Percentiles rank a stretch among this genome's conserved stretches.
Evolutionary conservation across 148 eudicot genomes (phyloP).

Genomic region (Rhododendron molle): DNA sequence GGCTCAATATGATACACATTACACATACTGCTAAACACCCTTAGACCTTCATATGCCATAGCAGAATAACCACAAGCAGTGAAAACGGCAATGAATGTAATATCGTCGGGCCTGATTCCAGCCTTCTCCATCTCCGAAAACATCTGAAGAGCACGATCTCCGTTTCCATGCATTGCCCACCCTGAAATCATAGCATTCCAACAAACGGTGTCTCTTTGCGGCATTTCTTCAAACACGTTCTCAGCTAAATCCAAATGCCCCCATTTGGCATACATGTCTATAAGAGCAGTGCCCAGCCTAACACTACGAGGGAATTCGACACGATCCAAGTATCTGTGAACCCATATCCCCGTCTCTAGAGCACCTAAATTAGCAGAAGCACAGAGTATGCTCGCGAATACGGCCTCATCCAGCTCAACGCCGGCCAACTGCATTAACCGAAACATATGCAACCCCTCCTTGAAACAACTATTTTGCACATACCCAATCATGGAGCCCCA

Average conservation of each 20-base stretch:
- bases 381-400: slow-evolving; percentile 23
- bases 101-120: slow-evolving; percentile 22
- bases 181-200: slow-evolving; percentile 39
- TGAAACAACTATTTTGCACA: slow-evolving; percentile 32
- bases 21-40: slow-evolving; percentile 23
- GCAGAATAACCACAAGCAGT: slow-evolving; percentile 35
- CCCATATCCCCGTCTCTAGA: slow-evolving; percentile 34
- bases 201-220: slow-evolving; percentile 23
- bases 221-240: slow-evolving; percentile 30
- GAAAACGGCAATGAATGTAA: slow-evolving; percentile 28
- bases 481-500: slow-evolving; percentile 41
- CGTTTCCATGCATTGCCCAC: slow-evolving; percentile 29
- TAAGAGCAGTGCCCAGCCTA: slow-evolving; percentile 29
- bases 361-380: slow-evolving; percentile 33
- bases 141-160: slow-evolving; percentile 20
- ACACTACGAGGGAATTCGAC: slow-evolving; percentile 1
- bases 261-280: slow-evolving; percentile 36
- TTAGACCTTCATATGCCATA: slow-evolving; percentile 29
- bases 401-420: slow-evolving; percentile 27
- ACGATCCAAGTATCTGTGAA: slow-evolving; percentile 22
- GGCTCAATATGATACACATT: slow-evolving; percentile 22
- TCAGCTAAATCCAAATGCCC: slow-evolving; percentile 32
- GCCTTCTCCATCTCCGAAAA: slow-evolving; percentile 24
- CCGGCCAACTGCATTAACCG: slow-evolving; percentile 23
- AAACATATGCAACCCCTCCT: slow-evolving; percentile 32